Evolutionary conservation across 192 early-diverging fungal species (phyloP), one percentile per base, ranked within the genome.

Genomic region (Chytriomyces sp.): DNA sequence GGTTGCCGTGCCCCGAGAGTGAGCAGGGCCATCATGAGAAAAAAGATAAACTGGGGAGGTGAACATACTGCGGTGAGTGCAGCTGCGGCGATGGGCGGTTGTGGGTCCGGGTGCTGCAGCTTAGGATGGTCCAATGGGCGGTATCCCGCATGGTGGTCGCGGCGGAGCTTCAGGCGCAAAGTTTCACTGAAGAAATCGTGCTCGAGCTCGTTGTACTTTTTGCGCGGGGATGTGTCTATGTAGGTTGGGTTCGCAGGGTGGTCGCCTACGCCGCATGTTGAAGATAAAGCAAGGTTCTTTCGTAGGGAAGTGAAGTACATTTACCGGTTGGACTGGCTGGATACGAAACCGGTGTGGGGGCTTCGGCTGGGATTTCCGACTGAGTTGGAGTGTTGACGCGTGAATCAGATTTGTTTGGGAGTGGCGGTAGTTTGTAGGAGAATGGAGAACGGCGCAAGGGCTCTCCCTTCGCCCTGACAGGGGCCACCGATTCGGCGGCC

Each of bases 111-210:
- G 59, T 74, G 73, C 26, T 74, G 63, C 8, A 67, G 54, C 31
- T 64, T 64, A 25, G 76, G 76, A 31, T 72, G 69, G 32, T 77
- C 63, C 39, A 73, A 38, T 4, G 56, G 22, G 19, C 64, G 25
- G 39, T 73, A 66, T 3, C 70, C 64, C 4, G 68, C 76, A 14
- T 28, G 70, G 38, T 80, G 60, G n/a, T 25, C 63, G 32, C 75
- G 60, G 14, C 59, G 32, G 14, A 82, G 65, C 62, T 82, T 79
- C 39, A 44, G 60, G 14, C 63, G 39, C 61, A 82, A 41, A 39
- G 67, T 63, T 39, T 53, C 52, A 7, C 69, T 75, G 63, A 82
- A 82, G 26, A 77, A 78, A 31, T 78, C 74, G 57, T 82, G 75
- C 39, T 82, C 77, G 28, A 74, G 37, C 17, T 79, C 74, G n/a